Evolutionary conservation across 2,329 filamentous ascomycete genomes (phyloP), one percentile per base, ranked within the genome.

Genomic region (Hypoxylon sp.): DNA sequence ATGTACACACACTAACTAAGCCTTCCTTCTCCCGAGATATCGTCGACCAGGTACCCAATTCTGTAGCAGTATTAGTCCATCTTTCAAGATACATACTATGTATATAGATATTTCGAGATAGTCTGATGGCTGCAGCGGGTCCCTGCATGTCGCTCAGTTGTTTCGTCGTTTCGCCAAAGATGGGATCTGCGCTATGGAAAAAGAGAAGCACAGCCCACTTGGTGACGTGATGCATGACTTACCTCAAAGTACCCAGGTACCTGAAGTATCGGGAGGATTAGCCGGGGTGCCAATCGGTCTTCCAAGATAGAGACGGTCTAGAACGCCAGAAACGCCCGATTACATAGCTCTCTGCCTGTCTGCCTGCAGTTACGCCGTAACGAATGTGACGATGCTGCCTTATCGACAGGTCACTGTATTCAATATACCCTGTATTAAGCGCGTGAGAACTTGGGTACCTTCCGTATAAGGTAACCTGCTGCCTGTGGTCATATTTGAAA

Each of bases 191-290:
- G 35, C 35, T 50, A 49, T 50, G 41, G 48, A 50, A 38, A 26
- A 49, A n/a, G n/a, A n/a, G n/a, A 8, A 17, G 56, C 50, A 55
- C 46, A 24, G 48, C 48, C 56, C 41, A 11, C 18, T n/a, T 33
- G 46, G 50, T 59, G 56, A 59, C 50, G 56, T 59, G 56, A 50
- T 24, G 41, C 51, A 33, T 35, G 27, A 35, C 38, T 41, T 50
- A 55, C 53, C 48, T n/a, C n/a, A n/a, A n/a, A n/a, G n/a, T n/a
- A n/a, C n/a, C n/a, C n/a, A n/a, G 58, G 50, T 60, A 53, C 42
- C 5, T n/a, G n/a, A n/a, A n/a, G 17, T 27, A 18, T 45, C 41
- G 13, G 29, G 40, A 24, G 20, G 42, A 18, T 20, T 20, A 8
- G 24, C 42, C 37, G 18, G 11, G 29, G 33, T 11, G 33, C 56